Evolutionary conservation across 202 grass and related monocot genomes (phyloP).

Genomic region (Bolboschoenoplectus hybrid): DNA sequence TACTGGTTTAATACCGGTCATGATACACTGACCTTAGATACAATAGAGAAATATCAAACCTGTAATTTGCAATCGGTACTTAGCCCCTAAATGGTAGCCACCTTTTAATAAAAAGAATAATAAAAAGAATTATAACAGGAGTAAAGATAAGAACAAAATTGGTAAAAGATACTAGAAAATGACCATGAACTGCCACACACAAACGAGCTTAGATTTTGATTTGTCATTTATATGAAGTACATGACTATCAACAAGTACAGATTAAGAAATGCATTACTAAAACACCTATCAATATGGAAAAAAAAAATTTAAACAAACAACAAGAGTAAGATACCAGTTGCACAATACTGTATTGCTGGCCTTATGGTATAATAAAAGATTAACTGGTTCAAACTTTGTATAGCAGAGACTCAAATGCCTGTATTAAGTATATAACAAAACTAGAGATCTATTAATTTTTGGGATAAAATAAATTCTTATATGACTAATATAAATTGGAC

Average conservation of each 20-base stretch:
- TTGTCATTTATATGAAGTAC: neutral
- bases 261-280: constrained; percentile 12
- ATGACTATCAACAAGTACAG: neutral
- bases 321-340: neutral
- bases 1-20: neutral
- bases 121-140: neutral
- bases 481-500: constrained; percentile 4
- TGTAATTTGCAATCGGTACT: constrained; percentile 94
- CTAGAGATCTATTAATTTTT: neutral
- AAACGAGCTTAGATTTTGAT: neutral
- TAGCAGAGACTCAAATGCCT: constrained; percentile 97
- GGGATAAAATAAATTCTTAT: constrained; percentile 24
- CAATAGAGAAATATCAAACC: constrained; percentile 45
- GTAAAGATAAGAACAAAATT: neutral
- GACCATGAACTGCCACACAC: neutral
- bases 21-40: neutral
- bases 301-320: neutral
- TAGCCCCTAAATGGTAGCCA: constrained; percentile 87
- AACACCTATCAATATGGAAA: neutral
- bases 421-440: constrained; percentile 9
- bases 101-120: constrained; percentile 45
- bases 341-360: neutral
- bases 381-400: constrained; percentile 94
- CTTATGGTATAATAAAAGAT: constrained; percentile 37
- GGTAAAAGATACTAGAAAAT: constrained; percentile 5